Evolutionary conservation across 495 filamentous ascomycete species (phyloP).

Genomic region (Penicillium riverlandense): DNA sequence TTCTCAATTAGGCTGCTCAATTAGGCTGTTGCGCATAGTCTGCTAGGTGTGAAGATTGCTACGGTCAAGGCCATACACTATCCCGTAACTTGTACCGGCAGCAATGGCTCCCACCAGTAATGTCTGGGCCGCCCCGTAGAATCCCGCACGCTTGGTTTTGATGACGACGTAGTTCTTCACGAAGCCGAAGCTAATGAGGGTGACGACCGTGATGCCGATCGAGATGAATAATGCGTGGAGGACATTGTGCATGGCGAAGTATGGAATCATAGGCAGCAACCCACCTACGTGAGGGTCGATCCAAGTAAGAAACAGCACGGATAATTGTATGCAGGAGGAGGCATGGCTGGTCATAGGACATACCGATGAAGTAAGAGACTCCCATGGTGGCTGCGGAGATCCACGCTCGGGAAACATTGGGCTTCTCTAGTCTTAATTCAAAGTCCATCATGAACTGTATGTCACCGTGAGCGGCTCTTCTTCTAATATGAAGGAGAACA

Average conservation of each 20-base stretch:
- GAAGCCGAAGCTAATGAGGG: constrained; percentile 47
- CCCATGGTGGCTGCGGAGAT: constrained; percentile 46
- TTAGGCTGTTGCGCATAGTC: background rate
- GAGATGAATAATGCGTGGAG: constrained; percentile 39
- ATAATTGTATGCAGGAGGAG: background rate
- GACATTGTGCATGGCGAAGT: constrained; percentile 41
- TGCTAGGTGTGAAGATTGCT: background rate
- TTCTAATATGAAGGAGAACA: too few species aligned
- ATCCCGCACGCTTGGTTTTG: constrained; percentile 23
- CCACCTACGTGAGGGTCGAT: constrained; percentile 25
- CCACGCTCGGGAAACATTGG: constrained; percentile 31
- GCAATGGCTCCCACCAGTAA: constrained; percentile 32
- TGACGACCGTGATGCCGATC: constrained; percentile 43
- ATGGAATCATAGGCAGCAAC: constrained; percentile 50
- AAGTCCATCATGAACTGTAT: constrained; percentile 48
- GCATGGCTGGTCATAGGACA: background rate
- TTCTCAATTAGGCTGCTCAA: too few species aligned
- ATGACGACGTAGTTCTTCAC: constrained; percentile 38
- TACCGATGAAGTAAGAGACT: constrained; percentile 44
- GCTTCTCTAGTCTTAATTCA: constrained; percentile 40
- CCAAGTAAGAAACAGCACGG: too few species aligned
- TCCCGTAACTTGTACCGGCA: constrained; percentile 36
- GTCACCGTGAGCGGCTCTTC: too few species aligned
- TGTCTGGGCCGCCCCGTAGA: constrained; percentile 35
- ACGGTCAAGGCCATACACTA: constrained; percentile 23